phyloP scores from a whole-genome alignment of 768 basidiomycete genomes.

The Suillus discolor region DNA sequence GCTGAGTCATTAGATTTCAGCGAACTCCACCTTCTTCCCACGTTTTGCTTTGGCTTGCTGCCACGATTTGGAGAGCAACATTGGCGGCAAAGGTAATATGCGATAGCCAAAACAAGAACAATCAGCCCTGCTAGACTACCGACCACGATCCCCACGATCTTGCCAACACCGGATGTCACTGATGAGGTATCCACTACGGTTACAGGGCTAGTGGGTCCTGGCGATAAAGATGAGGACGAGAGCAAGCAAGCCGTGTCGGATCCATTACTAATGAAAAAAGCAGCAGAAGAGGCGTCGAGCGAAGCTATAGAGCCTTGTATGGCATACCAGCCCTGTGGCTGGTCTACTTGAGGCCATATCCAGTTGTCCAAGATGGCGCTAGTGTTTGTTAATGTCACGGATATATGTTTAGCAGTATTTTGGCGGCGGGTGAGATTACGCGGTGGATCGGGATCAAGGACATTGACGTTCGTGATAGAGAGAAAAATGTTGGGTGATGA shows the following conservation, averaged over 20 bases:
- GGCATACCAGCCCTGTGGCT: conserved; percentile 52
- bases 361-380: conserved; percentile 30
- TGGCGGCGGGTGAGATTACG: conserved; percentile 15
- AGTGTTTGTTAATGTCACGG: conserved; percentile 27
- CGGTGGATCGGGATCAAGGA: conserved; percentile 22
- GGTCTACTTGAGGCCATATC: conserved; percentile 48
- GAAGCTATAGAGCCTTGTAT: conserved; percentile 25
- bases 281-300: conserved; percentile 21
- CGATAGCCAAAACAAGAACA: conserved; percentile 37
- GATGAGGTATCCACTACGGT: conserved; percentile 9
- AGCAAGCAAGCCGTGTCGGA: conserved; percentile 37
- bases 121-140: conserved; percentile 44
- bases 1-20: conserved; percentile 25
- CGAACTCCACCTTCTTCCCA: conserved; percentile 28
- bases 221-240: conserved; percentile 11
- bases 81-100: conserved; percentile 28
- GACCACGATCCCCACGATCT: conserved; percentile 55
- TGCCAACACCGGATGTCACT: conserved; percentile 33
- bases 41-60: conserved; percentile 19
- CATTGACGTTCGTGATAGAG: conserved; percentile 42
- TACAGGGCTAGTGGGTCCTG: conserved; percentile 10
- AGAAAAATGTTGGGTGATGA: conserved; percentile 31
- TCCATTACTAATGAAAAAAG: conserved; percentile 42
- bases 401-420: conserved; percentile 13
- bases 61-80: conserved; percentile 25